Evolutionary conservation across 495 filamentous ascomycete species (phyloP), one percentile per base, ranked within the genome.

Genomic region (Aspergillus sclerotioniger): DNA sequence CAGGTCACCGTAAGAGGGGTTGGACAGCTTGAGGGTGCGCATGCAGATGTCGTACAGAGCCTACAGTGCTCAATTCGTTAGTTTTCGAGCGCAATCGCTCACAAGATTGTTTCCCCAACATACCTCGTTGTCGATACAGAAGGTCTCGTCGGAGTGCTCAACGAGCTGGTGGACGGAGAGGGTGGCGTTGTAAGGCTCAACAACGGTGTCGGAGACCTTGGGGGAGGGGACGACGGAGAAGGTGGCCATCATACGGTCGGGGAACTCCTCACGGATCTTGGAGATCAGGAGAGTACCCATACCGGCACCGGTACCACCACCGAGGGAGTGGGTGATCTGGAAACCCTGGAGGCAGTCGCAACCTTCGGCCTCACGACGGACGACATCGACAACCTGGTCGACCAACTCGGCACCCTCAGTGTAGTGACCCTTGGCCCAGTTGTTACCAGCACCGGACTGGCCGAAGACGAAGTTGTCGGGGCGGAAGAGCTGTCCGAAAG

Each of bases 351-450:
- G 91, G 83, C 94, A 99, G 85, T 99, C 94, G 76, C 94, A 98
- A 69, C 87, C 92, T 79, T 99, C 94, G 65, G 95, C 94, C 83
- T 99, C 94, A 69, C 94, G 95, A 74, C 94, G 94, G 65, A 99
- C 93, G 62, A 99, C 94, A 79, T 99, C 94, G 67, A 99, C 83
- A 61, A 99, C 94, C 67, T 96, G 84, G 81, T 99, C 94, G 53
- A 99, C 94, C 63, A 99, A 85, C 84, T 99, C 94, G 69, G 94
- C 94, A 84, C 94, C 94, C 84, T 99, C 94, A 58, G 94, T 99
- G 86, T 99, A 99, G 80, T 99, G 94, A 75, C 94, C 94, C 88
- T 99, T 99, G 74, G 94, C 94, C 94, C 94, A 99, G 84, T 98
- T 99, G 90, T 99, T 99, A 81, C 94, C 94, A 68, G 94, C 94